phyloP scores from a whole-genome alignment of 495 filamentous ascomycete genomes.

The Daldinia childiae region DNA sequence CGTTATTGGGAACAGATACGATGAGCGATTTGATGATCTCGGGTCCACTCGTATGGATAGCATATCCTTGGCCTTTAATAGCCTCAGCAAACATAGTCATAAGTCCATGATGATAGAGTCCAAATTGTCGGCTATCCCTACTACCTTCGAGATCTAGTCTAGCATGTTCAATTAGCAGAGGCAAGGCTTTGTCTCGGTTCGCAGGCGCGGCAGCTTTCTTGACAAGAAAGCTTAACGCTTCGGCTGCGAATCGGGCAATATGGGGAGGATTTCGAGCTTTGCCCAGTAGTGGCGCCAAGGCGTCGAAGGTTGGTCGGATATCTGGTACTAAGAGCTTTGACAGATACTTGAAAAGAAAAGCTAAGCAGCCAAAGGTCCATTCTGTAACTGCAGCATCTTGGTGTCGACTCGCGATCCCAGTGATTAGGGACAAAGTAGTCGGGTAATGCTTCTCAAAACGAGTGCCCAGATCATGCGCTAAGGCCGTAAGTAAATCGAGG shows the following conservation, averaged over 20 bases:
- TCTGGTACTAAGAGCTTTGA: constrained; percentile 86
- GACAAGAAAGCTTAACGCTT: constrained; percentile 92
- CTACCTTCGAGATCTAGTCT: constrained; percentile 70
- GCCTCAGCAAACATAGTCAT: constrained; percentile 92
- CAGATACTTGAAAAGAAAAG: constrained; percentile 97
- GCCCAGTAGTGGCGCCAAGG: constrained; percentile 87
- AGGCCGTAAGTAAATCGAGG: constrained; percentile 82
- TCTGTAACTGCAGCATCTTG: constrained; percentile 82
- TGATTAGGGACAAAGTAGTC: constrained; percentile 72
- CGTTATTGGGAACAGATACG: constrained; percentile 58
- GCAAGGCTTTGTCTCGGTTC: constrained; percentile 76
- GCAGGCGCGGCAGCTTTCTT: constrained; percentile 83
- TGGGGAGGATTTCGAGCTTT: constrained; percentile 81
- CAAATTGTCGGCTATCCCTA: constrained; percentile 59
- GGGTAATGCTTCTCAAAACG: constrained; percentile 89
- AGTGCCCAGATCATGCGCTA: constrained; percentile 90
- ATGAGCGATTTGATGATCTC: constrained; percentile 75
- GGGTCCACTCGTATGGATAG: constrained; percentile 80
- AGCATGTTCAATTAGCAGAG: constrained; percentile 72
- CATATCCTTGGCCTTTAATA: constrained; percentile 80
- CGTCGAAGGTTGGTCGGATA: constrained; percentile 80
- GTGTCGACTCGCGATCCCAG: constrained; percentile 57
- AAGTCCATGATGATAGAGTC: constrained; percentile 81
- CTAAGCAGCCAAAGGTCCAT: constrained; percentile 94
- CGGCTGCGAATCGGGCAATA: constrained; percentile 89